phyloP scores from a whole-genome alignment of 2,329 filamentous ascomycete species.

The Aspergillus aculeatinus region DNA sequence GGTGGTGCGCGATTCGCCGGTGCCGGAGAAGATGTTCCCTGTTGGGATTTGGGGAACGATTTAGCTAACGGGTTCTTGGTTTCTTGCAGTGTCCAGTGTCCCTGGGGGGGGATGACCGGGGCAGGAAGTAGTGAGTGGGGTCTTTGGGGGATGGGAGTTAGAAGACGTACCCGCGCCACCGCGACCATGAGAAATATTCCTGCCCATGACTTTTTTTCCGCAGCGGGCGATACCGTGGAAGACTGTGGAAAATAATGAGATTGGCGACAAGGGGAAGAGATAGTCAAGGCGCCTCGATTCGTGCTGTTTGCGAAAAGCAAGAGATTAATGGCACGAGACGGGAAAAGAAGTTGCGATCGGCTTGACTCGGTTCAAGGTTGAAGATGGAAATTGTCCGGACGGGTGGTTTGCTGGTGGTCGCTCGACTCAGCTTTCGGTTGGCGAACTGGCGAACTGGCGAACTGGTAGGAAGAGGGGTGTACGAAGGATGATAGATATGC shows the following conservation, averaged over 20 bases:
- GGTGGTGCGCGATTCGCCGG: conserved; percentile 50
- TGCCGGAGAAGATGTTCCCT: conserved; percentile 65
- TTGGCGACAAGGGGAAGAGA: no score
- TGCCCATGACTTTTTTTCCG: conserved; percentile 17
- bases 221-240: not conserved
- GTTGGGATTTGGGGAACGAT: no score
- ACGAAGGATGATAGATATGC: not conserved
- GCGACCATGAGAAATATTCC: conserved; percentile 64
- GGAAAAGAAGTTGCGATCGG: not conserved
- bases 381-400: not conserved
- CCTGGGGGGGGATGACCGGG: not conserved
- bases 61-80: no score
- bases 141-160: not conserved
- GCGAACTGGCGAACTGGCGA: no score
- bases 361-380: not conserved
- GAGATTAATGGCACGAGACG: not conserved
- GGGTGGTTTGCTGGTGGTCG: no score
- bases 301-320: not conserved
- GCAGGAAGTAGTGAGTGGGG: not conserved
- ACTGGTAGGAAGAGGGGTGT: not conserved
- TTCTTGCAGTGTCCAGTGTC: not conserved
- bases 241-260: not conserved
- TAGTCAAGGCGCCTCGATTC: no score
- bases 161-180: conserved; percentile 64
- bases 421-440: not conserved